Evolutionary conservation across 2,329 filamentous ascomycete genomes (phyloP).

Genomic region (Macrophomina tecta): DNA sequence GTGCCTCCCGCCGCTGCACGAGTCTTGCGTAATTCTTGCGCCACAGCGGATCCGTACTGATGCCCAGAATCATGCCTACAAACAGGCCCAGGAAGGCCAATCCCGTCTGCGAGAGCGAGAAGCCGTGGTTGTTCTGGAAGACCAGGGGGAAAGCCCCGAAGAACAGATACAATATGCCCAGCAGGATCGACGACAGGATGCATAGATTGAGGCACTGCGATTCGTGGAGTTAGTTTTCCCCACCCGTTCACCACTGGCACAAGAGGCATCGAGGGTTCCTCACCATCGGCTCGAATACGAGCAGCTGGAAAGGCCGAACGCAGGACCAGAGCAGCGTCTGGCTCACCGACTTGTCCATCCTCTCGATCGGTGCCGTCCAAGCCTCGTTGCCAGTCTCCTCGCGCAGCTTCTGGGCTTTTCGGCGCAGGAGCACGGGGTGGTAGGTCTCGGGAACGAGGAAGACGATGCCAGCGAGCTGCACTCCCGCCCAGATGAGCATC

Average conservation of each 20-base stretch:
- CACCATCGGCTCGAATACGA: conserved; percentile 81
- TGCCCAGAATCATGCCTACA: conserved; percentile 69
- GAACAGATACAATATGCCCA: conserved; percentile 88
- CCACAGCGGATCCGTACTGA: conserved; percentile 71
- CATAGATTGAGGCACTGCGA: conserved; percentile 72
- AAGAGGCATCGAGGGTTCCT: conserved; percentile 26
- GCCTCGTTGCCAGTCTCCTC: conserved; percentile 77
- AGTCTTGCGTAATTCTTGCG: conserved; percentile 64
- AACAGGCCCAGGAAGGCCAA: conserved; percentile 76
- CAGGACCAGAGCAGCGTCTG: conserved; percentile 58
- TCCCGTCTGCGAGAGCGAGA: conserved; percentile 81
- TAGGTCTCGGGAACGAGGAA: conserved; percentile 88
- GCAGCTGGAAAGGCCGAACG: conserved; percentile 75
- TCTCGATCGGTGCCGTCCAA: conserved; percentile 80
- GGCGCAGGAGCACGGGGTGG: conserved; percentile 71
- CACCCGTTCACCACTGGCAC: conserved; percentile 28
- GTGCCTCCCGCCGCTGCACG: conserved; percentile 58
- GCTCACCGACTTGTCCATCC: conserved; percentile 69
- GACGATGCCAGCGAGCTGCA: conserved; percentile 67
- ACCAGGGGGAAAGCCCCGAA: conserved; percentile 87
- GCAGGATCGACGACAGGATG: conserved; percentile 80
- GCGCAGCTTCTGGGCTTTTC: conserved; percentile 73
- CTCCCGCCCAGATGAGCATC: conserved; percentile 77
- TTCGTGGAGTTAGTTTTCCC: conserved; percentile 34
- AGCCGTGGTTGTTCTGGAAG: conserved; percentile 75